Conservation (phyloP, 345 rosid genomes). For the Psidium friedrichsthalianum region DNA sequence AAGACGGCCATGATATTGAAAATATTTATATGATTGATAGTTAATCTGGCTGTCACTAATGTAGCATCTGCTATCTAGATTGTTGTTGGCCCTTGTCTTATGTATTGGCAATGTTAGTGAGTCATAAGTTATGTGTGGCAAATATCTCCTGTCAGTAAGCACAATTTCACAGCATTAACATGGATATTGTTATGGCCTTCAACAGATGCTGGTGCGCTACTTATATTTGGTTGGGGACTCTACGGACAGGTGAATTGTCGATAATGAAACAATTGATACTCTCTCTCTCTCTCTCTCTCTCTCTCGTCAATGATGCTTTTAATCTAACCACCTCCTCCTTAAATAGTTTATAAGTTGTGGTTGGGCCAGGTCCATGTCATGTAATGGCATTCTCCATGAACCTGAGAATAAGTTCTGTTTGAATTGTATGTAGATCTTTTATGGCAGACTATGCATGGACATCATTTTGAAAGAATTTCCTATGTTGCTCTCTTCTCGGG, state of each 20-base stretch:
- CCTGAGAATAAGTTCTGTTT: neutral
- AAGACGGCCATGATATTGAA: neutral
- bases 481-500: neutral
- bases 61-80: neutral
- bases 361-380: neutral
- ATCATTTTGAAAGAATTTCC: neutral
- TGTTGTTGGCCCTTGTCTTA: neutral
- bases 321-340: neutral
- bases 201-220: constrained; percentile 91
- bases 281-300: neutral
- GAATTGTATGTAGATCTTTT: neutral
- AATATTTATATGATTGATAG: neutral
- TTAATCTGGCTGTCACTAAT: neutral
- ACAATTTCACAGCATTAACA: neutral
- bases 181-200: constrained; percentile 3
- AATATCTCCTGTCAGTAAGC: neutral
- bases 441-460: neutral
- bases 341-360: neutral
- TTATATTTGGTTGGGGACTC: constrained; percentile 99
- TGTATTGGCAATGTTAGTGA: neutral
- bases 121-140: neutral
- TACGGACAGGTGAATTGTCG: constrained; percentile 78
- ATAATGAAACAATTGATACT: neutral
- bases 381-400: neutral
- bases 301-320: neutral